Conservation (phyloP, 108 stramenopile species). For the Nannochloropsis gaditana region DNA sequence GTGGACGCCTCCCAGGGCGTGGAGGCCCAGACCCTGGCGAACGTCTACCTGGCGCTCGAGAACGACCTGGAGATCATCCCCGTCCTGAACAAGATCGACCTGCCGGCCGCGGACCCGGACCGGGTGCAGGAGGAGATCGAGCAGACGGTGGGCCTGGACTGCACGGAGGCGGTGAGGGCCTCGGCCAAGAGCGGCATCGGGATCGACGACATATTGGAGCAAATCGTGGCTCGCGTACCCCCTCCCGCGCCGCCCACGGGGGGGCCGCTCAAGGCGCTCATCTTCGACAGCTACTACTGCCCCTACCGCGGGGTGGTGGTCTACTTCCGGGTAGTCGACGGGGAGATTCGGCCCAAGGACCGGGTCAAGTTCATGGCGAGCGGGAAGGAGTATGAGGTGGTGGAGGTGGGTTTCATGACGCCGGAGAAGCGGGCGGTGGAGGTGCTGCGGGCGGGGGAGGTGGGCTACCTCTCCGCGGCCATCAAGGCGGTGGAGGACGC, state of each 20-base stretch:
- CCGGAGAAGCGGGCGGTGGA: constrained; percentile 66
- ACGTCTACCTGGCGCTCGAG: constrained; percentile 91
- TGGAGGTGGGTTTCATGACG: constrained; percentile 83
- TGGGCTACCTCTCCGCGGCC: constrained; percentile 87
- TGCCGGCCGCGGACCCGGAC: constrained; percentile 95
- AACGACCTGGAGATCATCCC: constrained; percentile 96
- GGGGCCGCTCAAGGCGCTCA: constrained; percentile 73
- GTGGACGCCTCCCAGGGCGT: constrained; percentile 82
- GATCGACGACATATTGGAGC: constrained; percentile 86
- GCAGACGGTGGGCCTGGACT: constrained; percentile 85
- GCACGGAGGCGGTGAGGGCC: constrained; percentile 64
- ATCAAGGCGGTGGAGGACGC: constrained; percentile 82
- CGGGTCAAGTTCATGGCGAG: constrained; percentile 45
- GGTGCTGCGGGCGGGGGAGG: constrained; percentile 67
- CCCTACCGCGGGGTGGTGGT: constrained; percentile 81
- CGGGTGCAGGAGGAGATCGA: constrained; percentile 83
- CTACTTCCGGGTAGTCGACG: constrained; percentile 79
- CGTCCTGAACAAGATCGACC: constrained; percentile 96
- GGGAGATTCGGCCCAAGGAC: constrained; percentile 54
- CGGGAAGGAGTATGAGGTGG: constrained; percentile 65
- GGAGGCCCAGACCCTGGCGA: constrained; percentile 97
- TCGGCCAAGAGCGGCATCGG: constrained; percentile 87
- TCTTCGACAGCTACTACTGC: constrained; percentile 95
- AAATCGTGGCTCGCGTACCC: constrained; percentile 74
- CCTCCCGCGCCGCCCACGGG: constrained; percentile 63